Conservation (phyloP, 1,139 yeast genomes). For the Lodderomyces jiufengensis region DNA sequence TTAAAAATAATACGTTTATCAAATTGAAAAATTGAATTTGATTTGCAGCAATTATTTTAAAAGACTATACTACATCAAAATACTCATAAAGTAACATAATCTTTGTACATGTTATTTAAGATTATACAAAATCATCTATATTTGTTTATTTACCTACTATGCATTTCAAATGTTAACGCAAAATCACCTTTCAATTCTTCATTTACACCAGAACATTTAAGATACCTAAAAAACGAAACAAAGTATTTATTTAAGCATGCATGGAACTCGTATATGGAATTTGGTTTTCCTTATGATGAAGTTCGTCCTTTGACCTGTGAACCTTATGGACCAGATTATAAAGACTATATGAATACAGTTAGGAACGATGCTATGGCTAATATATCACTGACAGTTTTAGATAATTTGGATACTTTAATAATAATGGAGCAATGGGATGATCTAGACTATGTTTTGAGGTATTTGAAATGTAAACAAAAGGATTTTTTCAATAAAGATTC, state of each 20-base stretch:
- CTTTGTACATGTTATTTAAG: constrained; percentile 6
- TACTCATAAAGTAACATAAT: too few species aligned
- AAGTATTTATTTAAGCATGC: constrained; percentile 65
- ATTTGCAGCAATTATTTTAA: too few species aligned
- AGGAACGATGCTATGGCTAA: constrained; percentile 86
- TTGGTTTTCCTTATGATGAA: constrained; percentile 84
- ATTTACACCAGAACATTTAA: constrained; percentile 51
- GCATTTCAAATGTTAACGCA: background rate
- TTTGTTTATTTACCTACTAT: constrained; percentile 4
- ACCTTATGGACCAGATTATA: constrained; percentile 63
- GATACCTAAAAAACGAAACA: constrained; percentile 48
- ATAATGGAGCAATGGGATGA: constrained; percentile 61
- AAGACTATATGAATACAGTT: constrained; percentile 50
- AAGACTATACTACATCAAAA: too few species aligned
- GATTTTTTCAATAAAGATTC: constrained; percentile 59
- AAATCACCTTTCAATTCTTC: constrained; percentile 23
- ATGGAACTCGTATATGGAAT: constrained; percentile 64
- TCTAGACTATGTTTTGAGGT: constrained; percentile 47
- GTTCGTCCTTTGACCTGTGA: constrained; percentile 69
- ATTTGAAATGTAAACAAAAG: constrained; percentile 36
- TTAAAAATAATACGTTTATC: too few species aligned
- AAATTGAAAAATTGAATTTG: too few species aligned
- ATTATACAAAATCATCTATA: background rate
- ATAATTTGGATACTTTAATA: constrained; percentile 75
- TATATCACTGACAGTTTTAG: constrained; percentile 72